Percentiles rank a stretch among this genome's conserved stretches.
phyloP scores from a whole-genome alignment of 192 early-diverging fungal species.

The Cladochytrium replicatum region DNA sequence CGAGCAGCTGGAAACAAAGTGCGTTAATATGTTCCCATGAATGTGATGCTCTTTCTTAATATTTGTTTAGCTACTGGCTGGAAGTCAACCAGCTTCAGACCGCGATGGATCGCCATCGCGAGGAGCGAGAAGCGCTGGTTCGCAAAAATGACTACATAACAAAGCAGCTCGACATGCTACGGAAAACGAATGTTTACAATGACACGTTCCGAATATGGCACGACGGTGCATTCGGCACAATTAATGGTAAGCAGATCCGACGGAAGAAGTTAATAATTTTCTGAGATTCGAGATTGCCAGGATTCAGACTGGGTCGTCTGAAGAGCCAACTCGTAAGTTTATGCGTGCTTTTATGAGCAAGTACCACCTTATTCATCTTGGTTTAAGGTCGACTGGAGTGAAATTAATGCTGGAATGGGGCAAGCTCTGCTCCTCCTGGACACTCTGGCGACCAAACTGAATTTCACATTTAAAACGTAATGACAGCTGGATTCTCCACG shows the following conservation, averaged over 20 bases:
- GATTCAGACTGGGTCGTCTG: slow-evolving; percentile 77
- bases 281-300: slow-evolving; percentile 6
- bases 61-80: slow-evolving; percentile 30
- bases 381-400: slow-evolving; percentile 76
- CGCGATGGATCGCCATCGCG: slow-evolving; percentile 51
- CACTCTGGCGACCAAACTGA: slow-evolving; percentile 74
- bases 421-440: slow-evolving; percentile 78
- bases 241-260: slow-evolving; percentile 57
- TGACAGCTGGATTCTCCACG: background rate
- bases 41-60: background rate
- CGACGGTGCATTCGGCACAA: slow-evolving; percentile 78
- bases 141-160: slow-evolving; percentile 67
- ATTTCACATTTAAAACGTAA: slow-evolving; percentile 72
- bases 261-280: slow-evolving; percentile 2
- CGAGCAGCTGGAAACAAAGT: slow-evolving; percentile 41
- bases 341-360: no score
- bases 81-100: slow-evolving; percentile 65
- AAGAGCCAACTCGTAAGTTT: slow-evolving; percentile 52
- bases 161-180: slow-evolving; percentile 67
- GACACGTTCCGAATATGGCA: slow-evolving; percentile 86
- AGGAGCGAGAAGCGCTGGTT: slow-evolving; percentile 71
- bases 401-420: slow-evolving; percentile 96
- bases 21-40: slow-evolving; percentile 8
- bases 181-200: slow-evolving; percentile 91
- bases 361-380: slow-evolving; percentile 2